These are phyloP conservation scores for Apophysomyces trapeziformis DNA, from an alignment of 371 early-diverging fungal genomes.

Conservation along the genomic window DNA sequence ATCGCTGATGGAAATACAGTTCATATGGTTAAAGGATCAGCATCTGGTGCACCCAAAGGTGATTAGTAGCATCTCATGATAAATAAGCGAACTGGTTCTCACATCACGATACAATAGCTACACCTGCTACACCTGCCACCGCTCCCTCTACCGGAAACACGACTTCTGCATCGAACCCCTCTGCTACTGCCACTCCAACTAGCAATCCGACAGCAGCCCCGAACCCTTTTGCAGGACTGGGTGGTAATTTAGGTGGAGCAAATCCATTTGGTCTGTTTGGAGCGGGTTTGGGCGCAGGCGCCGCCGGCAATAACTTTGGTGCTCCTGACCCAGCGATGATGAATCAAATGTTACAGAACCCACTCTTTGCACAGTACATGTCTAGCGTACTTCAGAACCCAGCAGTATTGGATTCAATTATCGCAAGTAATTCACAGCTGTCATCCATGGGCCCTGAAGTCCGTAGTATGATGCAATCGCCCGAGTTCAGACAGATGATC, in stretches of 20 bases:
- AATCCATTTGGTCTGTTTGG: conserved; percentile 63
- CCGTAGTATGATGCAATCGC: conserved; percentile 78
- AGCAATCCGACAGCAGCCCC: conserved; percentile 24
- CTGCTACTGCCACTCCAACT: conserved; percentile 31
- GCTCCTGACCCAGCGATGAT: conserved; percentile 73
- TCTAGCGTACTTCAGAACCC: conserved; percentile 81
- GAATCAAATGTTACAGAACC: conserved; percentile 80
- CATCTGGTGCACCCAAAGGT: conserved; percentile 42
- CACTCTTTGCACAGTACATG: conserved; percentile 83
- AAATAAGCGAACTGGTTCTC: too few species aligned
- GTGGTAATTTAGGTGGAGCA: conserved; percentile 38
- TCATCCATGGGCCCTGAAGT: conserved; percentile 86
- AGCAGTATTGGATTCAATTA: conserved; percentile 80
- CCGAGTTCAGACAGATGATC: conserved; percentile 85
- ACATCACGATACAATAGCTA: neutral
- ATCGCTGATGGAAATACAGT: conserved; percentile 80
- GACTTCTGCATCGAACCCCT: conserved; percentile 32
- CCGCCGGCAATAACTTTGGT: conserved; percentile 63
- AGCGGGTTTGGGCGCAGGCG: conserved; percentile 50
- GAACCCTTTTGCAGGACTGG: conserved; percentile 51
- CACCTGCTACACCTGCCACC: conserved; percentile 12
- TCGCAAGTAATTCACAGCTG: conserved; percentile 81
- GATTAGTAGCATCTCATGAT: conserved; percentile 8
- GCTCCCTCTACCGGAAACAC: conserved; percentile 23
- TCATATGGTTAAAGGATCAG: conserved; percentile 82